phyloP scores from a whole-genome alignment of 495 filamentous ascomycete species.

The Thozetella sp. region DNA sequence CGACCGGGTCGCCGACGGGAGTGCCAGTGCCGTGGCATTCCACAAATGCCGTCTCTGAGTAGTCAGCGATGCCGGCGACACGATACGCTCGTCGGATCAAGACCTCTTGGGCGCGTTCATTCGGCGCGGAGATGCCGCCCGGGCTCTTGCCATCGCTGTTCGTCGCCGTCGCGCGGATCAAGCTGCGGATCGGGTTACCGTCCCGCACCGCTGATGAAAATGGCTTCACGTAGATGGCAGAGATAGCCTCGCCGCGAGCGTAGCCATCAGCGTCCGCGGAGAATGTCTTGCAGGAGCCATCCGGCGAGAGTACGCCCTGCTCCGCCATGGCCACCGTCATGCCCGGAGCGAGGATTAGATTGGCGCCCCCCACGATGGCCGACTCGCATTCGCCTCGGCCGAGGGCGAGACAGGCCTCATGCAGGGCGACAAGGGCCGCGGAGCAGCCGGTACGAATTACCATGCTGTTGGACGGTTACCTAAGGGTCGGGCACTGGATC shows the following conservation, averaged over 20 bases:
- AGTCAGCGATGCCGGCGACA: not conserved
- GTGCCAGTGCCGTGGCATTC: constrained; percentile 54
- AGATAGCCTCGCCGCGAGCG: constrained; percentile 33
- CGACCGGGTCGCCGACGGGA: constrained; percentile 45
- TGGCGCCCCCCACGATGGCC: constrained; percentile 44
- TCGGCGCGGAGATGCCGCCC: not conserved
- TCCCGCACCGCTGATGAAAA: constrained; percentile 48
- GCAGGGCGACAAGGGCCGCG: constrained; percentile 1
- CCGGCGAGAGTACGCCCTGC: constrained; percentile 25
- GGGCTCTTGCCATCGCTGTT: constrained; percentile 1
- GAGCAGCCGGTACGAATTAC: constrained; percentile 16
- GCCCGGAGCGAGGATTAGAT: constrained; percentile 37
- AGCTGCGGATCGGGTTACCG: constrained; percentile 49
- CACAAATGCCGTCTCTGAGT: constrained; percentile 37
- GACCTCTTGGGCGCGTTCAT: not conserved
- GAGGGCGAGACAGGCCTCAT: constrained; percentile 18
- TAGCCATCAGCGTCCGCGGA: constrained; percentile 38
- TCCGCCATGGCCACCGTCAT: constrained; percentile 28
- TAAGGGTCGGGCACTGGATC: not conserved
- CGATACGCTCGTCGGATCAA: constrained; percentile 1
- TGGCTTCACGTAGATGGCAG: constrained; percentile 44
- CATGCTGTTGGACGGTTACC: constrained; percentile 2
- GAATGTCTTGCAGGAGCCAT: constrained; percentile 38
- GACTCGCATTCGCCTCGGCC: constrained; percentile 33
- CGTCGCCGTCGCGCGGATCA: constrained; percentile 35